Evolutionary conservation across 306 rosid species (phyloP).

Genomic region (Comarum palustre): DNA sequence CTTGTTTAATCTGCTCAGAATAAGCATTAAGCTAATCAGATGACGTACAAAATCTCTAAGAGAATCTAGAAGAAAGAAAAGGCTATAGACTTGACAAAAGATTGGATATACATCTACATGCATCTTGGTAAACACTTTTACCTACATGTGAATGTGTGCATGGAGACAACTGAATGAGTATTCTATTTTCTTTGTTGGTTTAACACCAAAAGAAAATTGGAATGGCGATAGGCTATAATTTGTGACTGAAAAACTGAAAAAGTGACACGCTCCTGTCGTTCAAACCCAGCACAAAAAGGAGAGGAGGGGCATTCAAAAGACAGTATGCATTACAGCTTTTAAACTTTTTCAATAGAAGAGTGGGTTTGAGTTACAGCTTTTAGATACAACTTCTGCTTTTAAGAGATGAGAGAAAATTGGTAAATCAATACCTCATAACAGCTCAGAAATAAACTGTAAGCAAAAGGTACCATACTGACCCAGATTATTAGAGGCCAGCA

Average conservation of each 20-base stretch:
- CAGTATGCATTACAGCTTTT: neutral
- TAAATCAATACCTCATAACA: neutral
- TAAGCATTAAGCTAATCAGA: conserved; percentile 5
- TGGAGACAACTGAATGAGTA: neutral
- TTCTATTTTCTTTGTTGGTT: neutral
- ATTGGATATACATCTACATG: neutral
- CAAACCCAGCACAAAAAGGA: neutral
- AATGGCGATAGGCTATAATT: no score
- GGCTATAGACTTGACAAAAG: neutral
- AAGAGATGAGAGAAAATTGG: neutral
- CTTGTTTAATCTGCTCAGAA: conserved; percentile 77
- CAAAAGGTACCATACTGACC: neutral
- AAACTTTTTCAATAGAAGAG: neutral
- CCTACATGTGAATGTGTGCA: neutral
- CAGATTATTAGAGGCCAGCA: neutral
- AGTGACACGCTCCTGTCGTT: neutral
- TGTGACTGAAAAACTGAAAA: neutral
- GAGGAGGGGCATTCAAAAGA: neutral
- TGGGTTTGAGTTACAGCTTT: neutral
- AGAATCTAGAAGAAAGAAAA: neutral
- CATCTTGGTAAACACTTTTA: neutral
- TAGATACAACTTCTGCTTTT: neutral
- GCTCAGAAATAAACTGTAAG: neutral
- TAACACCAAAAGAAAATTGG: neutral
- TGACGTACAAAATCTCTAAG: neutral